Conservation (phyloP, 2,329 filamentous ascomycete species). For the Penicillium polonicum region DNA sequence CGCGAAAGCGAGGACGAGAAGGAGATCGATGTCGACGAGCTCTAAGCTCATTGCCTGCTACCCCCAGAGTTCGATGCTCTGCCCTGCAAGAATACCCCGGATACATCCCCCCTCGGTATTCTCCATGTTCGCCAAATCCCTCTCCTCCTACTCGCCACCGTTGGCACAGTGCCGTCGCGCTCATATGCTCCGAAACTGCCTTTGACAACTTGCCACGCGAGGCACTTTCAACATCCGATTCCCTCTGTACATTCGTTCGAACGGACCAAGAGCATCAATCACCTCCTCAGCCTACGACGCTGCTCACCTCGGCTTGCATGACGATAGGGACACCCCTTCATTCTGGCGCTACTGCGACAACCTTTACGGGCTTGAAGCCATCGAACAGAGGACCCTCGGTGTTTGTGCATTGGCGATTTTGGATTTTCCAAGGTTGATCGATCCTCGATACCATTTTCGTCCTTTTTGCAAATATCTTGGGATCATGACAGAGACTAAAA, state of each 20-base stretch:
- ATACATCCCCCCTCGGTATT: slow-evolving; percentile 22
- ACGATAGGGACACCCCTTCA: slow-evolving; percentile 14
- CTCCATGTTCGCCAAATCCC: slow-evolving; percentile 22
- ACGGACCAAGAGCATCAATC: slow-evolving; percentile 14
- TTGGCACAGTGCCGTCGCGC: slow-evolving; percentile 19
- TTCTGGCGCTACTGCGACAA: slow-evolving; percentile 24
- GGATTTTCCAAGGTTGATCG: slow-evolving; percentile 14
- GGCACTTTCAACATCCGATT: slow-evolving; percentile 9
- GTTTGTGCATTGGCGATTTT: slow-evolving; percentile 19
- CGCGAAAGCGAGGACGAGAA: slow-evolving; percentile 67
- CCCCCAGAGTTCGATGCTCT: slow-evolving; percentile 31
- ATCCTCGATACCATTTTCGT: slow-evolving; percentile 17
- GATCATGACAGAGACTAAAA: slow-evolving; percentile 30
- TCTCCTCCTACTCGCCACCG: slow-evolving; percentile 18
- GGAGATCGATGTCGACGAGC: slow-evolving; percentile 94
- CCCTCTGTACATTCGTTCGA: slow-evolving; percentile 14
- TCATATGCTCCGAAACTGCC: slow-evolving; percentile 15
- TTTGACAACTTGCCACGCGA: slow-evolving; percentile 9
- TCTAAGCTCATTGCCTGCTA: slow-evolving; percentile 55
- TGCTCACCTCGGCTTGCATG: slow-evolving; percentile 16
- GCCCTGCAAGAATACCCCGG: slow-evolving; percentile 31
- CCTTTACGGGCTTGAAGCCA: slow-evolving; percentile 31
- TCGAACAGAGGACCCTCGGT: slow-evolving; percentile 22
- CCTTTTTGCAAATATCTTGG: slow-evolving; percentile 19
- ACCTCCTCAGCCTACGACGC: slow-evolving; percentile 11